phyloP scores from a whole-genome alignment of 768 basidiomycete genomes.

The Daedaleopsis nitida region DNA sequence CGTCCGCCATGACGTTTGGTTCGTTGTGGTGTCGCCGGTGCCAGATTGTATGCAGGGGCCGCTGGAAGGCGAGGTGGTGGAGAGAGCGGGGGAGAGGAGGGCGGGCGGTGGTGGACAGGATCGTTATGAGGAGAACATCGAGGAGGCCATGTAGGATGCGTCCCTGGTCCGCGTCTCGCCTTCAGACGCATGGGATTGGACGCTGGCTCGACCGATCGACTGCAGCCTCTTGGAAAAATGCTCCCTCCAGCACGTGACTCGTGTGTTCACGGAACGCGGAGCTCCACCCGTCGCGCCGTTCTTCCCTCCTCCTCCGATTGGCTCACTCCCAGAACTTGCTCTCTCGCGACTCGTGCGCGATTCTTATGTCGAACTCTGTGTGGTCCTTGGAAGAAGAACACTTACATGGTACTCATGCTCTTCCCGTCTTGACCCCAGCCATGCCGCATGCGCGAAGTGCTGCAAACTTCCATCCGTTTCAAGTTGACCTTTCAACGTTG shows the following conservation, averaged over 20 bases:
- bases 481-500: too few species aligned
- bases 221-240: too few species aligned
- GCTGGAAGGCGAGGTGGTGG: not conserved
- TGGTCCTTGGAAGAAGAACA: too few species aligned
- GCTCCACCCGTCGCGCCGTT: conserved; percentile 10
- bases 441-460: too few species aligned
- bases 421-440: too few species aligned
- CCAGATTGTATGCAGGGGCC: not conserved
- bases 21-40: not conserved
- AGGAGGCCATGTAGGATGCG: not conserved
- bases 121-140: conserved; percentile 18
- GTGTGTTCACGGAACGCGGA: conserved; percentile 20
- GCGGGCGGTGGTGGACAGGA: not conserved
- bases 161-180: not conserved
- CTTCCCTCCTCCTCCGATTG: conserved; percentile 12
- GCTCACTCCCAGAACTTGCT: conserved; percentile 4
- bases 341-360: conserved; percentile 8
- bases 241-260: conserved; percentile 16
- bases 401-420: too few species aligned
- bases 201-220: conserved; percentile 14
- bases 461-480: too few species aligned
- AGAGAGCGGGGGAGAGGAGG: not conserved
- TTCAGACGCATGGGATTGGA: conserved; percentile 7
- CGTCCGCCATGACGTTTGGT: not conserved
- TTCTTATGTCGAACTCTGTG: not conserved